These are phyloP conservation scores for Conoideocrella luteorostrata DNA, from an alignment of 2,329 filamentous ascomycete species.

Conservation along the genomic window DNA sequence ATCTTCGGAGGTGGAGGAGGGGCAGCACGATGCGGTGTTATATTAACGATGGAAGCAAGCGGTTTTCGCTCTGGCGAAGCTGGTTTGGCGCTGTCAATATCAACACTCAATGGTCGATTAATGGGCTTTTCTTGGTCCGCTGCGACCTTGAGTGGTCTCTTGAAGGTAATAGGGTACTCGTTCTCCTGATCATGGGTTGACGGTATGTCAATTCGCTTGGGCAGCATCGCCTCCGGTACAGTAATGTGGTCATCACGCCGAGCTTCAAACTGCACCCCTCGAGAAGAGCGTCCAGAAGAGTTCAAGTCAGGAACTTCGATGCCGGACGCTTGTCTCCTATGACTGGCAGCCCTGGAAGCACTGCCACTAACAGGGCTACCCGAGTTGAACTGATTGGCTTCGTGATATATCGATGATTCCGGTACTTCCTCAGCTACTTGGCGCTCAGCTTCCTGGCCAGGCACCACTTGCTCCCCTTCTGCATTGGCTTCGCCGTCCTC, in stretches of 20 bases:
- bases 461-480: slow-evolving; percentile 34
- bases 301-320: slow-evolving; percentile 26
- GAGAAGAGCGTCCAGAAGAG: slow-evolving; percentile 25
- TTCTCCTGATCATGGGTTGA: slow-evolving; percentile 78
- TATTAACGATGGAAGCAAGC: slow-evolving; percentile 47
- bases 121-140: slow-evolving; percentile 50
- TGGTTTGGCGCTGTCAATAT: slow-evolving; percentile 31
- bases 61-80: slow-evolving; percentile 51
- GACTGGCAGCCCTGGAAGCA: slow-evolving; percentile 34
- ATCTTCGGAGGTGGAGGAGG: slow-evolving; percentile 88
- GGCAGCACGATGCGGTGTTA: slow-evolving; percentile 72
- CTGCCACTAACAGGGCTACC: slow-evolving; percentile 52
- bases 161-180: slow-evolving; percentile 64
- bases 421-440: slow-evolving; percentile 32
- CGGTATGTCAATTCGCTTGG: slow-evolving; percentile 46
- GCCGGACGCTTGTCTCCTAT: slow-evolving; percentile 33
- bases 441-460: slow-evolving; percentile 36
- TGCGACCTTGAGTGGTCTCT: slow-evolving; percentile 47
- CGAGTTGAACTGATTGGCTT: slow-evolving; percentile 42
- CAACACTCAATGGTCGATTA: slow-evolving; percentile 42
- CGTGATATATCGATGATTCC: slow-evolving; percentile 38
- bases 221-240: slow-evolving; percentile 11
- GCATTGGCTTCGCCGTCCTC: slow-evolving; percentile 49
- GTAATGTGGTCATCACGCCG: slow-evolving; percentile 17
- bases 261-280: slow-evolving; percentile 13